Evolutionary conservation across 2,329 filamentous ascomycete species (phyloP), one percentile per base, ranked within the genome.

Genomic region (Aspergillus jensenii): DNA sequence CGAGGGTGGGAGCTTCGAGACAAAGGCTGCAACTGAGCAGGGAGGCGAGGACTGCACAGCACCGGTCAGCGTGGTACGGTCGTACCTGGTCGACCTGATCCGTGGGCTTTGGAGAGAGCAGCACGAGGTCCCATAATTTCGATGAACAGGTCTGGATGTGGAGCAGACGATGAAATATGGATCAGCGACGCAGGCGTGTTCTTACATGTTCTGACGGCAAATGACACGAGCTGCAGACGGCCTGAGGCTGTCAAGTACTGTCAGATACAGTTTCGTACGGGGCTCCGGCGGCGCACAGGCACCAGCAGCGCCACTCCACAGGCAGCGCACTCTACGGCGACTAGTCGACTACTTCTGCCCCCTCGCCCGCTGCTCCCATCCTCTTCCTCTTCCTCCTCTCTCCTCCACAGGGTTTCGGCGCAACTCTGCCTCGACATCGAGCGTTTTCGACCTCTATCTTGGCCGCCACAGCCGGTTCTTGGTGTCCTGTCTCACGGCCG

Each of bases 401-500:
- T 59, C 56, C 53, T 61, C 57, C 58, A 63, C 63, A 65, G 65
- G 63, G 65, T 67, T 63, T 59, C 60, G 52, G 41, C 59, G 55
- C 62, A 63, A 62, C 63, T 68, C 64, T 68, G 65, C 68, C 68
- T 68, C 68, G 63, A 66, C 59, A 69, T 71, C 68, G 70, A 72
- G 68, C 68, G 69, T 64, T 67, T 70, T 61, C 57, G 44, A 46
- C 45, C 59, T 63, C 56, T 68, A 63, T 69, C 68, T 72, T 76
- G 74, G 74, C 73, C 74, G 74, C 74, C 74, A 76, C 73, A 75
- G 74, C 73, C 74, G 74, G 72, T 74, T 68, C 69, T 75, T 75
- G 74, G 73, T 76, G 74, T 76, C 73, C 74, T 76, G 74, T 76
- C 73, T 76, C 68, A 74, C 73, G 74, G 71, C 74, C 73, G 73